A percentile compares a stretch with the other conserved stretches of the same genome.
phyloP scores from a whole-genome alignment of 768 basidiomycete species.

The Kwoniella dejecticola region DNA sequence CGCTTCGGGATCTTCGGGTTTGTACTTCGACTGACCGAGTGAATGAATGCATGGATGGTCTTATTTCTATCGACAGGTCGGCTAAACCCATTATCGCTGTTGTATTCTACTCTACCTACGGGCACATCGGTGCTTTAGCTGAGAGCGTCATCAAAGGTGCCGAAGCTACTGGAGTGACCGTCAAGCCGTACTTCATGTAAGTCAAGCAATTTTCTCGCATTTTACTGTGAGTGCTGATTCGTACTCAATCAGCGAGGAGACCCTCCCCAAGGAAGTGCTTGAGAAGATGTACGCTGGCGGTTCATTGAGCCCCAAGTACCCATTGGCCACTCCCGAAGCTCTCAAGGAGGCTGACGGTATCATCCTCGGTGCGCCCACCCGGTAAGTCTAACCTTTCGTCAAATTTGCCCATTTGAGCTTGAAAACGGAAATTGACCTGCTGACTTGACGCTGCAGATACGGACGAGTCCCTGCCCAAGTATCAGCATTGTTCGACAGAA shows the following conservation, averaged over 20 bases:
- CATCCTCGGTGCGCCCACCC: slow-evolving; percentile 64
- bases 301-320: slow-evolving; percentile 64
- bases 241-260: slow-evolving; percentile 63
- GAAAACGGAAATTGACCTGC: neutral
- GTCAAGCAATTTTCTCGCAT: slow-evolving; percentile 7
- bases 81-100: slow-evolving; percentile 46
- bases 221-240: neutral
- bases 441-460: slow-evolving; percentile 58
- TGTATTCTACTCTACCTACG: slow-evolving; percentile 54
- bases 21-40: too few relatives aligned
- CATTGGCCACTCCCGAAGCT: slow-evolving; percentile 63
- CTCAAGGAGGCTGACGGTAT: slow-evolving; percentile 66
- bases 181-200: slow-evolving; percentile 58
- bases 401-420: neutral
- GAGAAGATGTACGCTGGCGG: slow-evolving; percentile 68
- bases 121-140: slow-evolving; percentile 54
- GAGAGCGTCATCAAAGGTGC: slow-evolving; percentile 52
- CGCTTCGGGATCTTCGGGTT: too few relatives aligned
- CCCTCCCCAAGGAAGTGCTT: slow-evolving; percentile 70
- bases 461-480: slow-evolving; percentile 53
- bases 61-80: too few relatives aligned
- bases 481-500: slow-evolving; percentile 63
- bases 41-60: too few relatives aligned
- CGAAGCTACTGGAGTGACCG: slow-evolving; percentile 53
- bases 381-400: slow-evolving; percentile 5